phyloP scores from a whole-genome alignment of 345 rosid genomes.

The Ailanthus altissimus region DNA sequence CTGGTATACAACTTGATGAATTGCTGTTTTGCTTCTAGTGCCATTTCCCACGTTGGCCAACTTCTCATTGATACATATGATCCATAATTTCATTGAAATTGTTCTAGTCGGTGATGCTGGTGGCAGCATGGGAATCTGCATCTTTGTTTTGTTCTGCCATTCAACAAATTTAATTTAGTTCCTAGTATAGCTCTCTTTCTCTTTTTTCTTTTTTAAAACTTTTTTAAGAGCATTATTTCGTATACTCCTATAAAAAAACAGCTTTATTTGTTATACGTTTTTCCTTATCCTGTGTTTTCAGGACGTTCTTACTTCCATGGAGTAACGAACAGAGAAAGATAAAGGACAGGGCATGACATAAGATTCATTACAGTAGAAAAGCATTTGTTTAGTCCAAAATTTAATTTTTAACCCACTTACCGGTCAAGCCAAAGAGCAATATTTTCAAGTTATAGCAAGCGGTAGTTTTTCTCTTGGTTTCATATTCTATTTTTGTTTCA shows the following conservation, averaged over 20 bases:
- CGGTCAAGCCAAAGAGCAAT: not conserved
- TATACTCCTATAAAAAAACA: not conserved
- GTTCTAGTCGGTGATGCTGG: not conserved
- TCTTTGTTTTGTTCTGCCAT: conserved; percentile 9
- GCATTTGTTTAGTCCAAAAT: not conserved
- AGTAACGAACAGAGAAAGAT: not conserved
- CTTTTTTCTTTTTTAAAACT: not conserved
- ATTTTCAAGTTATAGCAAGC: not conserved
- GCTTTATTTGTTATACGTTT: conserved; percentile 3
- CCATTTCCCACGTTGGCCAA: not conserved
- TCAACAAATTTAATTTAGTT: not conserved
- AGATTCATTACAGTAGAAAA: not conserved
- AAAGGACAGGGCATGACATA: not conserved
- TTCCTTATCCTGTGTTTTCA: not conserved
- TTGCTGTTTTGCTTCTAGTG: not conserved
- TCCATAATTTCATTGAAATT: conserved; percentile 8
- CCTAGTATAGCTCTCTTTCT: not conserved
- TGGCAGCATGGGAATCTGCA: not conserved
- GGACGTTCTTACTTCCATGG: not conserved
- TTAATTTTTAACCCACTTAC: not conserved
- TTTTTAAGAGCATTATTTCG: not conserved
- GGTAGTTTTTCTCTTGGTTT: not conserved
- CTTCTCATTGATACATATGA: not conserved
- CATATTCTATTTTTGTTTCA: not conserved
- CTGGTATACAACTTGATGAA: not conserved